Percentiles rank a stretch among this genome's conserved stretches.
These are phyloP conservation scores for Marchantia polymorpha DNA, from an alignment of 225 moss, liverwort and hornwort species.

Conservation along the genomic window DNA sequence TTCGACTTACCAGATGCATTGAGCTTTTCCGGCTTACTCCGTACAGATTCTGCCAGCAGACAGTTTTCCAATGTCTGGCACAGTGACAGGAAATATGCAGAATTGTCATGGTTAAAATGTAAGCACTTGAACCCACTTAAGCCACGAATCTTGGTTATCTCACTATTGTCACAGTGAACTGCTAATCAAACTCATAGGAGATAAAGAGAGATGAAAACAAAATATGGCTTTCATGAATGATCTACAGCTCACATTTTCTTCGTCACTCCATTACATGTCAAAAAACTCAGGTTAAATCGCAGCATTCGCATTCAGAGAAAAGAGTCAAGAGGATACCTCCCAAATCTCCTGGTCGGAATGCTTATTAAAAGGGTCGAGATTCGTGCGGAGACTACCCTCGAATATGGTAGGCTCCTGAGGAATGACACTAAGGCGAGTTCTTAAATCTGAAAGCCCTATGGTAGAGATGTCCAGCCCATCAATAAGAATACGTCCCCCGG, in stretches of 20 bases:
- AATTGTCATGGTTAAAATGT: too few species aligned
- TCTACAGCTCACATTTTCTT: too few species aligned
- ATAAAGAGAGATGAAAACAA: too few species aligned
- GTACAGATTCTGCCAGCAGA: constrained; percentile 46
- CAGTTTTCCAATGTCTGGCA: neutral
- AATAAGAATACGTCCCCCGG: constrained; percentile 60
- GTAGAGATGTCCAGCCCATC: constrained; percentile 63
- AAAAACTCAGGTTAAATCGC: neutral
- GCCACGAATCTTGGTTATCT: too few species aligned
- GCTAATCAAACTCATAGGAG: too few species aligned
- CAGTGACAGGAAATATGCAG: too few species aligned
- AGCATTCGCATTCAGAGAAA: too few species aligned
- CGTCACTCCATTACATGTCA: neutral
- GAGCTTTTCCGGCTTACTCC: constrained; percentile 59
- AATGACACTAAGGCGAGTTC: constrained; percentile 71
- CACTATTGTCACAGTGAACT: too few species aligned
- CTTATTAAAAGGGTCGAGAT: constrained; percentile 65
- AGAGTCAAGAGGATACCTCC: constrained; percentile 42
- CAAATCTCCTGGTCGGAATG: constrained; percentile 59
- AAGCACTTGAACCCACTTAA: too few species aligned
- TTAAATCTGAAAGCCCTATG: constrained; percentile 65
- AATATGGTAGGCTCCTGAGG: constrained; percentile 88
- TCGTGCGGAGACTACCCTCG: constrained; percentile 69
- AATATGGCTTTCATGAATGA: too few species aligned
- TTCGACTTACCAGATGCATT: constrained; percentile 46